Evolutionary conservation across 83 land plant species (phyloP).

Genomic region (Picea mariana): DNA sequence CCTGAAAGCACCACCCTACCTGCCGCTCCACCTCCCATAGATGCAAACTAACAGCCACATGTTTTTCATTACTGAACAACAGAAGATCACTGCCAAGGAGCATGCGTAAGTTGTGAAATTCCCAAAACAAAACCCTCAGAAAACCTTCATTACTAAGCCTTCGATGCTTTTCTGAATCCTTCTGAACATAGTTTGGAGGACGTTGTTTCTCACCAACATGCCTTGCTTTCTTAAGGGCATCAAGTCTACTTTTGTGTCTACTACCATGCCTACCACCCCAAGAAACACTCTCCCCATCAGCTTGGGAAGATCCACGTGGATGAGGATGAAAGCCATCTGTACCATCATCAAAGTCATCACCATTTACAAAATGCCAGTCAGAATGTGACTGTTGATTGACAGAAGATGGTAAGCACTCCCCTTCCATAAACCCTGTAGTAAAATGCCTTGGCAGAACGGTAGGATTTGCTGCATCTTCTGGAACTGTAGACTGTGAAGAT

Average conservation of each 20-base stretch:
- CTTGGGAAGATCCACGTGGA: slow-evolving; percentile 27
- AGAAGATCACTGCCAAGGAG: slow-evolving; percentile 94
- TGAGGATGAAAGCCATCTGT: slow-evolving; percentile 15
- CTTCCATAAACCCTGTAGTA: slow-evolving; percentile 15
- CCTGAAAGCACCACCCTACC: too few species aligned
- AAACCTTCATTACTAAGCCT: slow-evolving; percentile 64
- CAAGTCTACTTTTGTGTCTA: too few species aligned
- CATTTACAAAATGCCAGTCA: slow-evolving; percentile 6
- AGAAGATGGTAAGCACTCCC: slow-evolving; percentile 9
- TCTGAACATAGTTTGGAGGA: slow-evolving; percentile 36
- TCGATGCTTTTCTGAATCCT: slow-evolving; percentile 42
- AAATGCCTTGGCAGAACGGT: slow-evolving; percentile 33
- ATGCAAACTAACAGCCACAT: slow-evolving; percentile 95
- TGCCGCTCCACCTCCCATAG: slow-evolving; percentile 83
- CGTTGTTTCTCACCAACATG: slow-evolving; percentile 67
- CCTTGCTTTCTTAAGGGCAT: slow-evolving; percentile 50
- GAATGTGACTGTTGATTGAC: slow-evolving; percentile 14
- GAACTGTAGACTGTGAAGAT: slow-evolving; percentile 22
- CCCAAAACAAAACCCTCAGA: slow-evolving; percentile 89
- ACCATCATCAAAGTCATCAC: neutral
- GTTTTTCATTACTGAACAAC: slow-evolving; percentile 92
- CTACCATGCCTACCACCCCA: too few species aligned
- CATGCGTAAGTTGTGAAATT: slow-evolving; percentile 94
- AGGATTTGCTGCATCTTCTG: slow-evolving; percentile 33
- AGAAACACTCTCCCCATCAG: slow-evolving; percentile 36